phyloP scores from a whole-genome alignment of 768 basidiomycete genomes.

The Ramaria sp. region DNA sequence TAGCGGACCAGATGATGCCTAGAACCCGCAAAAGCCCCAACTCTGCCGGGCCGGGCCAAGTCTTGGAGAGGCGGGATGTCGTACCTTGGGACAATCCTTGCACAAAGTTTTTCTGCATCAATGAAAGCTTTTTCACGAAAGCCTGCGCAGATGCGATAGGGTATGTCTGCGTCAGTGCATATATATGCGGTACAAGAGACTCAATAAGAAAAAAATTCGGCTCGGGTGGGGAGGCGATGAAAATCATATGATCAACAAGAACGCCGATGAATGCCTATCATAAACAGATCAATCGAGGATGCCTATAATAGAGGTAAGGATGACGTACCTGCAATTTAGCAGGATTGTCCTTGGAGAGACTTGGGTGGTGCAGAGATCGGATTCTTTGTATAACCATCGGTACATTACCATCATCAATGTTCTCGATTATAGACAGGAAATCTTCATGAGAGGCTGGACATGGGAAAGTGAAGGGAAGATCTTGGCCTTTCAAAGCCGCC shows the following conservation, averaged over 20 bases:
- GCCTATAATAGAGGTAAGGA: background rate
- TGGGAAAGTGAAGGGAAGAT: constrained; percentile 87
- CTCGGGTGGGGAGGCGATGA: constrained; percentile 52
- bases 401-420: constrained; percentile 60
- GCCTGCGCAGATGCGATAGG: constrained; percentile 69
- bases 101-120: constrained; percentile 93
- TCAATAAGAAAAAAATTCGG: constrained; percentile 54
- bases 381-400: constrained; percentile 83
- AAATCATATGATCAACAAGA: constrained; percentile 81
- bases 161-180: constrained; percentile 67
- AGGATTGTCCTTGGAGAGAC: constrained; percentile 86
- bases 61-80: constrained; percentile 50
- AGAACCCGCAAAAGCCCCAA: constrained; percentile 70
- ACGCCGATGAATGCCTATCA: constrained; percentile 59
- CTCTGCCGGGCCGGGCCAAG: constrained; percentile 84
- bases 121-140: constrained; percentile 69
- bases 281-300: background rate
- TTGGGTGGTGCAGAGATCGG: constrained; percentile 83
- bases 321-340: constrained; percentile 72
- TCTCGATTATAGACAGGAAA: constrained; percentile 73
- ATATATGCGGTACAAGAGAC: constrained; percentile 66
- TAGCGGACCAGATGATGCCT: constrained; percentile 84
- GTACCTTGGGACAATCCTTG: constrained; percentile 70
- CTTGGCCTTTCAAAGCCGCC: constrained; percentile 27
- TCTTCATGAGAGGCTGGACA: constrained; percentile 84